Percentiles rank a stretch among this genome's conserved stretches.
These are phyloP conservation scores for Suillus weaverae DNA, from an alignment of 768 basidiomycete species.

Conservation along the genomic window DNA sequence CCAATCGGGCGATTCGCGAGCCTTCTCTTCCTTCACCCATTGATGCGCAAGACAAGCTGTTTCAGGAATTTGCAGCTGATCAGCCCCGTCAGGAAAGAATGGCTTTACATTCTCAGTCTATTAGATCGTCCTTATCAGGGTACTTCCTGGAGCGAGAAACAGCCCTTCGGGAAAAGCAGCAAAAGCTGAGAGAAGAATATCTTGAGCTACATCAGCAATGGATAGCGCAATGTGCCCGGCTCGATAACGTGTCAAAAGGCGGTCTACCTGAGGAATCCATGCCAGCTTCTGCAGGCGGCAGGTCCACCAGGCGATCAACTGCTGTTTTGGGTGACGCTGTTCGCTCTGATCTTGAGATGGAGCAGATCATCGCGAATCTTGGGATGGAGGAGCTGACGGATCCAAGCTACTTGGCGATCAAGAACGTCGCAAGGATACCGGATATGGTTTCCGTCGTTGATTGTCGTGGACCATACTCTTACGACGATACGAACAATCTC, in stretches of 20 bases:
- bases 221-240: conserved; percentile 64
- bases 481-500: conserved; percentile 83
- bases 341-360: conserved; percentile 94
- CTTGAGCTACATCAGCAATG: conserved; percentile 67
- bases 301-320: conserved; percentile 74
- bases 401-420: conserved; percentile 80
- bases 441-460: conserved; percentile 81
- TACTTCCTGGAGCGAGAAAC: conserved; percentile 56
- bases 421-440: conserved; percentile 84
- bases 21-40: conserved; percentile 28
- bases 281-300: conserved; percentile 37
- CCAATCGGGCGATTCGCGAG: conserved; percentile 52
- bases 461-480: conserved; percentile 60
- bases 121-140: conserved; percentile 51
- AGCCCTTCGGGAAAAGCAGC: conserved; percentile 52
- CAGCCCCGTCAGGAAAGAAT: conserved; percentile 35
- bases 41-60: conserved; percentile 42
- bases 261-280: conserved; percentile 39
- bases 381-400: conserved; percentile 94
- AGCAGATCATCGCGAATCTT: conserved; percentile 93
- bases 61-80: conserved; percentile 48
- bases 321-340: conserved; percentile 82
- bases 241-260: conserved; percentile 52
- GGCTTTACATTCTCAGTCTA: conserved; percentile 35
- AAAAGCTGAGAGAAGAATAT: conserved; percentile 65